Conservation (phyloP, 495 filamentous ascomycete species). For the Articulospora tetracladia region DNA sequence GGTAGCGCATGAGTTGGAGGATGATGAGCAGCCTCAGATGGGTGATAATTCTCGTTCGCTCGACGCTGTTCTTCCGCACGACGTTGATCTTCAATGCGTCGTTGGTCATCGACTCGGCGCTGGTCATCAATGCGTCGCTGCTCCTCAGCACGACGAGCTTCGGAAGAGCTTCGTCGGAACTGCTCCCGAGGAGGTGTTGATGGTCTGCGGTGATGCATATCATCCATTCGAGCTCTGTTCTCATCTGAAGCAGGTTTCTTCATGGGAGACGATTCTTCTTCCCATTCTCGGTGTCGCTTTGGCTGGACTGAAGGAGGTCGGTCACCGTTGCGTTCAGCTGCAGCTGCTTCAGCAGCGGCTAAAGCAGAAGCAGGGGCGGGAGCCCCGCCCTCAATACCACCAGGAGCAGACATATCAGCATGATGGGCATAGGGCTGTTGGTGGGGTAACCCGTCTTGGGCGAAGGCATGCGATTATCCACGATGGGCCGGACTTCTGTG, state of each 20-base stretch:
- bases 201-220: slow-evolving; percentile 71
- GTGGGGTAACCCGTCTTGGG: slow-evolving; percentile 76
- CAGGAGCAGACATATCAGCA: slow-evolving; percentile 51
- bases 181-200: slow-evolving; percentile 67
- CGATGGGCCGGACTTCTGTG: slow-evolving; percentile 78
- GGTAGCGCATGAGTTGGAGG: slow-evolving; percentile 63
- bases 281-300: slow-evolving; percentile 89
- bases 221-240: slow-evolving; percentile 77
- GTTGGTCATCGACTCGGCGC: slow-evolving; percentile 54
- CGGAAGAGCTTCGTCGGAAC: slow-evolving; percentile 74
- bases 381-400: slow-evolving; percentile 71
- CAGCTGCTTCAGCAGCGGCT: slow-evolving; percentile 67
- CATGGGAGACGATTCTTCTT: slow-evolving; percentile 62
- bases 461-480: slow-evolving; percentile 81
- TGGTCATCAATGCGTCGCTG: slow-evolving; percentile 45
- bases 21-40: slow-evolving; percentile 88
- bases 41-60: slow-evolving; percentile 74
- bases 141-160: slow-evolving; percentile 58
- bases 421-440: slow-evolving; percentile 67
- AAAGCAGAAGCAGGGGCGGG: slow-evolving; percentile 71
- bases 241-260: slow-evolving; percentile 92
- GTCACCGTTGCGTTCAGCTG: slow-evolving; percentile 67
- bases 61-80: slow-evolving; percentile 39
- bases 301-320: slow-evolving; percentile 73
- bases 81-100: slow-evolving; percentile 56